Percentiles rank a stretch among this genome's conserved stretches.
These are phyloP conservation scores for Saccharomycopsis fibuligera DNA, from an alignment of 805 yeast genomes.

Conservation along the genomic window DNA sequence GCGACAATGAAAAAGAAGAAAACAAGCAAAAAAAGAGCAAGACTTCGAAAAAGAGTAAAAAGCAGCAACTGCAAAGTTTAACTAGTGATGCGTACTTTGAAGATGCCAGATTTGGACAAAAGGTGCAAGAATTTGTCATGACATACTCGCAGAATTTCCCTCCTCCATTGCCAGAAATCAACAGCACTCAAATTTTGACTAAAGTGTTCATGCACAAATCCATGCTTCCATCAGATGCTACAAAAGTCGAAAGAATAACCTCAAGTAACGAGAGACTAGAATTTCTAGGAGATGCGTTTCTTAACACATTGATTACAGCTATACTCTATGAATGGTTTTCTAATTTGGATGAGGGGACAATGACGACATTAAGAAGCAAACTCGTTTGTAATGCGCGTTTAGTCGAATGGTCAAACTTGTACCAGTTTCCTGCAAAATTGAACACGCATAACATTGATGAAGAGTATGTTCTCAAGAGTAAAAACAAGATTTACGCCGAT, in stretches of 20 bases:
- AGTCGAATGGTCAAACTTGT: conserved; percentile 60
- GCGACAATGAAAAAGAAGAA: not conserved
- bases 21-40: not conserved
- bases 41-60: not conserved
- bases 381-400: conserved; percentile 70
- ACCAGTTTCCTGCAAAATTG: conserved; percentile 57
- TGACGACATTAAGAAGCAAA: conserved; percentile 62
- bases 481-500: conserved; percentile 75
- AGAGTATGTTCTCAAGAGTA: conserved; percentile 29
- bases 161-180: conserved; percentile 68
- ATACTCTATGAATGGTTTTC: conserved; percentile 65
- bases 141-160: conserved; percentile 27
- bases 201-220: conserved; percentile 84
- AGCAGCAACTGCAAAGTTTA: not conserved
- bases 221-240: conserved; percentile 42
- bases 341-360: conserved; percentile 68
- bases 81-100: not conserved
- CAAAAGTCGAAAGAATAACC: conserved; percentile 41
- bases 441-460: conserved; percentile 39
- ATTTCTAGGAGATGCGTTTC: conserved; percentile 85
- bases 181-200: conserved; percentile 49
- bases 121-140: too few species aligned
- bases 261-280: conserved; percentile 83
- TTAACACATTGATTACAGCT: conserved; percentile 63
- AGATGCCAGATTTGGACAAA: too few species aligned